phyloP scores from a whole-genome alignment of 2,329 filamentous ascomycete genomes.

The Penicillium rolfsii region DNA sequence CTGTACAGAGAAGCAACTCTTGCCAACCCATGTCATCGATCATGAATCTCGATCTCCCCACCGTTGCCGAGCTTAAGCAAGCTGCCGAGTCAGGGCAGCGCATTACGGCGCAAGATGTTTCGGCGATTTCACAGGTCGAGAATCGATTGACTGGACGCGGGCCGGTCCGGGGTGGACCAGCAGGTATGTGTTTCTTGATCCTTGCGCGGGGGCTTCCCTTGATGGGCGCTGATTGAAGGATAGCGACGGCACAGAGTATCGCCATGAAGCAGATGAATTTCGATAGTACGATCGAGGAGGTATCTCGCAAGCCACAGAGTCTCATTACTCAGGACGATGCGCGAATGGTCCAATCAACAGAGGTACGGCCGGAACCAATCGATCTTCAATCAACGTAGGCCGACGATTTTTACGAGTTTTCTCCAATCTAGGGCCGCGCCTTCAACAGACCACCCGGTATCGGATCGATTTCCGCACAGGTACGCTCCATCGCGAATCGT shows the following conservation, averaged over 20 bases:
- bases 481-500: constrained; percentile 39
- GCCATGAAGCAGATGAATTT: constrained; percentile 41
- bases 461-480: constrained; percentile 38
- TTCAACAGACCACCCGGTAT: constrained; percentile 38
- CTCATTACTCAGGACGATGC: constrained; percentile 40
- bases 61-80: constrained; percentile 37
- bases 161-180: constrained; percentile 38
- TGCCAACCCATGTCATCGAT: not conserved
- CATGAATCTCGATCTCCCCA: constrained; percentile 33
- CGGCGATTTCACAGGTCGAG: constrained; percentile 38
- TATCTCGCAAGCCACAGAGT: constrained; percentile 37
- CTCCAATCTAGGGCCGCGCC: constrained; percentile 33
- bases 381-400: not conserved
- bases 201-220: not conserved
- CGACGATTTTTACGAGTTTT: not conserved
- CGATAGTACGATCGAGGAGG: constrained; percentile 37
- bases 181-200: constrained; percentile 26
- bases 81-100: constrained; percentile 38
- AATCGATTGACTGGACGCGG: constrained; percentile 37
- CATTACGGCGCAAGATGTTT: constrained; percentile 39
- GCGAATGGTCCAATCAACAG: constrained; percentile 36
- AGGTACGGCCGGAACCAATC: constrained; percentile 26
- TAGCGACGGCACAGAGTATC: constrained; percentile 40
- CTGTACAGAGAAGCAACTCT: not conserved
- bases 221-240: constrained; percentile 2